Conservation (phyloP, 352 stramenopile genomes). For the Phytopythium litorale region DNA sequence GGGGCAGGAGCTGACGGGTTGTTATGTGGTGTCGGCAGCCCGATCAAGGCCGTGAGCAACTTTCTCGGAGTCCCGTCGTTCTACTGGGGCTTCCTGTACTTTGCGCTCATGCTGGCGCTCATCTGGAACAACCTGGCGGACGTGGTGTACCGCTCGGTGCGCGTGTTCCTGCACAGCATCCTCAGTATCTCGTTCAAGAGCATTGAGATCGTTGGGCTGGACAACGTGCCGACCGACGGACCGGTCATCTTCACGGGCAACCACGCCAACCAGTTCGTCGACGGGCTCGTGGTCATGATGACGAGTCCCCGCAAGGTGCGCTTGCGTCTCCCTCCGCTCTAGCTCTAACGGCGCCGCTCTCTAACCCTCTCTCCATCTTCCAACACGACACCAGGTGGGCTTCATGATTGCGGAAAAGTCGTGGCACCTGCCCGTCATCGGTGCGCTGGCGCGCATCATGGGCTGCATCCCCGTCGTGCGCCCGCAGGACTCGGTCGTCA, state of each 20-base stretch:
- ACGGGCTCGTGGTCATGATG: constrained; percentile 95
- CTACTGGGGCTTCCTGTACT: constrained; percentile 60
- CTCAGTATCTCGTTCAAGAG: constrained; percentile 98
- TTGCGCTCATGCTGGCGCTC: constrained; percentile 62
- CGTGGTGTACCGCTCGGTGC: constrained; percentile 73
- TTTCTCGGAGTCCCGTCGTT: constrained; percentile 68
- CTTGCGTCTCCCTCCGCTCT: neutral
- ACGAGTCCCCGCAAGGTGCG: constrained; percentile 89
- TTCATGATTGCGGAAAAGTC: constrained; percentile 98
- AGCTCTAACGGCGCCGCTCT: neutral
- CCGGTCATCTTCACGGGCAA: constrained; percentile 98
- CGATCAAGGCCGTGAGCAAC: constrained; percentile 76
- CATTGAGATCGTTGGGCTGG: constrained; percentile 94
- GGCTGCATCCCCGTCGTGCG: constrained; percentile 96
- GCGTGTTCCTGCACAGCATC: constrained; percentile 97
- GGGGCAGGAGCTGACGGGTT: constrained; percentile 1
- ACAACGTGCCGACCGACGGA: constrained; percentile 95
- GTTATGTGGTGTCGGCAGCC: constrained; percentile 20
- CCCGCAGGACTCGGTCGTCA: constrained; percentile 90
- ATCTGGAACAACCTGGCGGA: constrained; percentile 77
- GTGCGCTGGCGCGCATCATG: constrained; percentile 93
- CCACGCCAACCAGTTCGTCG: constrained; percentile 99
- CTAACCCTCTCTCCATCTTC: neutral
- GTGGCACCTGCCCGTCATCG: constrained; percentile 93
- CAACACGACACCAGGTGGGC: constrained; percentile 45